A percentile compares a stretch with the other conserved stretches of the same genome.
Evolutionary conservation across 169 alveolate genomes (phyloP).

Genomic region (Plasmodium adleri): DNA sequence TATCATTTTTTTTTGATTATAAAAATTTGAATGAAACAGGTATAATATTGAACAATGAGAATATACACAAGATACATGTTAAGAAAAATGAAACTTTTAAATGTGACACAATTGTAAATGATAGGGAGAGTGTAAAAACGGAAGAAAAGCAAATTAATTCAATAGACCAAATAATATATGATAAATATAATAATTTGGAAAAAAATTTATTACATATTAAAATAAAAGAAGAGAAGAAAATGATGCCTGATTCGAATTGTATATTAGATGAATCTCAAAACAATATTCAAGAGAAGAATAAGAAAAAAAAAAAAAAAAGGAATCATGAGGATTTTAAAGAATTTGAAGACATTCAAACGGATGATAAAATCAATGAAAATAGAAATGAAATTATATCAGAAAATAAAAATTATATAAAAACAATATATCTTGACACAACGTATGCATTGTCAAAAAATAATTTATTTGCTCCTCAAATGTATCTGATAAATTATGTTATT

Average conservation of each 20-base stretch:
- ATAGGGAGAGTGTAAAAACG: not conserved
- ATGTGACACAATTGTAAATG: no score
- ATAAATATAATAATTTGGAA: no score
- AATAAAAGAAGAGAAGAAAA: no score
- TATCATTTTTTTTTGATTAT: slow-evolving; percentile 20
- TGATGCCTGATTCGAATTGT: no score
- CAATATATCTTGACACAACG: slow-evolving; percentile 75
- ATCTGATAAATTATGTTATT: slow-evolving; percentile 60
- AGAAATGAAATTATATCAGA: slow-evolving; percentile 16
- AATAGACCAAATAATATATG: no score
- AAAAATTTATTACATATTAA: no score
- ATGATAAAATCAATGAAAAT: not conserved
- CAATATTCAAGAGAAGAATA: not conserved
- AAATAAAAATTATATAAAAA: slow-evolving; percentile 48
- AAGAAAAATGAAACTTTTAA: not conserved
- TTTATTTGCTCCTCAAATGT: slow-evolving; percentile 65
- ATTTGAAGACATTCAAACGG: not conserved
- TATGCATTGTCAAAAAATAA: slow-evolving; percentile 71
- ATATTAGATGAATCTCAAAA: no score
- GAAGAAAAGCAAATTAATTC: not conserved
- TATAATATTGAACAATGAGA: slow-evolving; percentile 34
- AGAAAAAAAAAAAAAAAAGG: slow-evolving; percentile 9
- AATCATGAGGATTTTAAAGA: no score
- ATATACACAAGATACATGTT: slow-evolving; percentile 52
- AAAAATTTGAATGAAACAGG: slow-evolving; percentile 12